phyloP scores from a whole-genome alignment of 331 rosid species.

The Rhamnella rubrinervis region DNA sequence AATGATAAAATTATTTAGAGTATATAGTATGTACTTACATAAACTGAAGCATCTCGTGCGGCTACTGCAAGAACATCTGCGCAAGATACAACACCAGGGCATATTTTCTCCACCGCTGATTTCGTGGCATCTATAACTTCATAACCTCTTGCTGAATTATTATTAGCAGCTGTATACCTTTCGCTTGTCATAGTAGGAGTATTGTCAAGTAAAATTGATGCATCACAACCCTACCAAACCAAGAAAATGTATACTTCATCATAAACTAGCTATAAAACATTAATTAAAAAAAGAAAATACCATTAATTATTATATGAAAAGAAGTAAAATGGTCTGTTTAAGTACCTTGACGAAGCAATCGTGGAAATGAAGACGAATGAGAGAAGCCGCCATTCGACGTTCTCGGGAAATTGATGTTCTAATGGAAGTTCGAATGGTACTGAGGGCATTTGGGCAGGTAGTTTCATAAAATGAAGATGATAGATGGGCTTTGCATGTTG shows the following conservation, averaged over 20 bases:
- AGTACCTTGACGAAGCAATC: constrained; percentile 20
- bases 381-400: constrained; percentile 17
- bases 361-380: constrained; percentile 23
- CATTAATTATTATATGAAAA: too few species aligned
- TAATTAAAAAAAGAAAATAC: background rate
- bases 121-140: constrained; percentile 30
- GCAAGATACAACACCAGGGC: constrained; percentile 43
- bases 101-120: constrained; percentile 27
- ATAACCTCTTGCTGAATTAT: constrained; percentile 25
- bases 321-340: too few species aligned
- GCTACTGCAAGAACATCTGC: constrained; percentile 34
- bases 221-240: constrained; percentile 32
- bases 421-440: background rate
- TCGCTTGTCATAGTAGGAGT: constrained; percentile 27
- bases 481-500: background rate
- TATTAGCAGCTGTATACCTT: constrained; percentile 10
- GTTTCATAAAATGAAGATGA: background rate
- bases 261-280: too few species aligned
- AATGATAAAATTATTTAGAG: too few species aligned
- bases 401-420: background rate
- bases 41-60: constrained; percentile 38
- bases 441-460: constrained; percentile 6
- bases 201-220: constrained; percentile 36
- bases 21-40: background rate
- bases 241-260: too few species aligned